Percentiles rank a stretch among this genome's conserved stretches.
phyloP scores from a whole-genome alignment of 768 basidiomycete genomes.

The Boletus rubescentipes region DNA sequence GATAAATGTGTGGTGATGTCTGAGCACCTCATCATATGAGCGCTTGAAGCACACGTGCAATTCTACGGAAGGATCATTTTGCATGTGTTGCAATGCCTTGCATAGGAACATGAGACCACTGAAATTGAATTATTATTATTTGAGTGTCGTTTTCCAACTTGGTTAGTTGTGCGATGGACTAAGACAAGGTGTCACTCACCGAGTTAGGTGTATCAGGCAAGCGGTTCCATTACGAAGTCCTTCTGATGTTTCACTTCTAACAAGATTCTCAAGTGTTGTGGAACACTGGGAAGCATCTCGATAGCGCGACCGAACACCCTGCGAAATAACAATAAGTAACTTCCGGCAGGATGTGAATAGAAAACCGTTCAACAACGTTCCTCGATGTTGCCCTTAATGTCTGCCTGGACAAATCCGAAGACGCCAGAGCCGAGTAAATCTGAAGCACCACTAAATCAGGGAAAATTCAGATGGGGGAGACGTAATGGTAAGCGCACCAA shows the following conservation, averaged over 20 bases:
- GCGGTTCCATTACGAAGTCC: slow-evolving; percentile 50
- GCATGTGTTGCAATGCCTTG: slow-evolving; percentile 65
- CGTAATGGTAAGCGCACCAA: slow-evolving; percentile 48
- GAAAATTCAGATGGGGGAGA: slow-evolving; percentile 10
- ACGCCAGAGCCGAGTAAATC: slow-evolving; percentile 68
- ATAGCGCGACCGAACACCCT: slow-evolving; percentile 68
- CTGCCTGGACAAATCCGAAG: slow-evolving; percentile 72
- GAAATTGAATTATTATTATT: slow-evolving; percentile 3
- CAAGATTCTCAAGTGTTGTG: slow-evolving; percentile 59
- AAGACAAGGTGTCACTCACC: slow-evolving; percentile 43
- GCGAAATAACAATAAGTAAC: slow-evolving; percentile 14
- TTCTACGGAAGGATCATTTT: slow-evolving; percentile 49
- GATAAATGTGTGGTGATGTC: slow-evolving; percentile 65
- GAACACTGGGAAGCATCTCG: slow-evolving; percentile 43
- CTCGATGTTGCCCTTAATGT: slow-evolving; percentile 64
- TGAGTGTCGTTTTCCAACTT: slow-evolving; percentile 3
- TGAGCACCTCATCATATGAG: slow-evolving; percentile 67
- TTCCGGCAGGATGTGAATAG: slow-evolving; percentile 13
- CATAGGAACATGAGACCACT: slow-evolving; percentile 72
- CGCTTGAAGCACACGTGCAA: slow-evolving; percentile 68
- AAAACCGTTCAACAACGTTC: slow-evolving; percentile 37
- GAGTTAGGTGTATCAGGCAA: slow-evolving; percentile 63
- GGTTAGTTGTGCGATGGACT: not conserved
- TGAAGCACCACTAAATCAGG: slow-evolving; percentile 29
- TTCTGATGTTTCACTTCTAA: slow-evolving; percentile 48